Evolutionary conservation across 2,329 filamentous ascomycete genomes (phyloP).

Genomic region (Stagonosporopsis cucurbitacearum): DNA sequence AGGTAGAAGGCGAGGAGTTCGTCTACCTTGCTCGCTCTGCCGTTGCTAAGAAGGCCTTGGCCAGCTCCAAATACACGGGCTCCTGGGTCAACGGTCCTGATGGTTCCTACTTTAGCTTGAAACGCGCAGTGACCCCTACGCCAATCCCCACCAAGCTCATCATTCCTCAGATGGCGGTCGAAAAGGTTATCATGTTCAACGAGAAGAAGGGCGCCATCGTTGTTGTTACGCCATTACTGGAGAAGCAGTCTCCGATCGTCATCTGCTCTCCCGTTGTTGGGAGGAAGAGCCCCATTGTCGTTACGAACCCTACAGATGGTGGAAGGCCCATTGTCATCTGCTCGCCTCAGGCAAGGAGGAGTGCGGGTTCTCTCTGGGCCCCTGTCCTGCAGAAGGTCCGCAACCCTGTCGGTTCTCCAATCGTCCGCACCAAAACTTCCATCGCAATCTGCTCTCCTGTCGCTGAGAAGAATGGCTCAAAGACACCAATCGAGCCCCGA

Average conservation of each 20-base stretch:
- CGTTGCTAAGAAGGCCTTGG: slow-evolving; percentile 34
- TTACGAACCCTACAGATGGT: slow-evolving; percentile 26
- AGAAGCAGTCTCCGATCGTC: slow-evolving; percentile 32
- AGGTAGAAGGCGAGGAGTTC: slow-evolving; percentile 39
- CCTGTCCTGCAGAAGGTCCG: slow-evolving; percentile 29
- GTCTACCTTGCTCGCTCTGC: slow-evolving; percentile 37
- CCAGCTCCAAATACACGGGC: slow-evolving; percentile 29
- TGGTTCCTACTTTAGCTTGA: slow-evolving; percentile 37
- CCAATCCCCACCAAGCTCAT: slow-evolving; percentile 15
- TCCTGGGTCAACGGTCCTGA: slow-evolving; percentile 36
- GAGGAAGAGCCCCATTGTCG: slow-evolving; percentile 30
- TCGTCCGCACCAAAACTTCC: slow-evolving; percentile 30
- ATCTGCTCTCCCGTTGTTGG: slow-evolving; percentile 35
- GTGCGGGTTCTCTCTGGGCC: slow-evolving; percentile 20
- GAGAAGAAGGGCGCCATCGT: slow-evolving; percentile 31
- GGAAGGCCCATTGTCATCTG: slow-evolving; percentile 32
- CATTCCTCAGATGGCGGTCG: slow-evolving; percentile 21
- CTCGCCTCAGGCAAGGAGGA: slow-evolving; percentile 27
- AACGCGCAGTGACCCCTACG: slow-evolving; percentile 20
- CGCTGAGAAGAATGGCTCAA: slow-evolving; percentile 19
- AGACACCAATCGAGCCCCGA: slow-evolving; percentile 17
- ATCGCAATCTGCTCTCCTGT: slow-evolving; percentile 26
- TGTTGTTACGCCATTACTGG: slow-evolving; percentile 29
- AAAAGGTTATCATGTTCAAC: slow-evolving; percentile 31
- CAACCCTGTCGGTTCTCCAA: slow-evolving; percentile 30